These are phyloP conservation scores for Naematelia encephala DNA, from an alignment of 768 basidiomycete species.

Conservation along the genomic window DNA sequence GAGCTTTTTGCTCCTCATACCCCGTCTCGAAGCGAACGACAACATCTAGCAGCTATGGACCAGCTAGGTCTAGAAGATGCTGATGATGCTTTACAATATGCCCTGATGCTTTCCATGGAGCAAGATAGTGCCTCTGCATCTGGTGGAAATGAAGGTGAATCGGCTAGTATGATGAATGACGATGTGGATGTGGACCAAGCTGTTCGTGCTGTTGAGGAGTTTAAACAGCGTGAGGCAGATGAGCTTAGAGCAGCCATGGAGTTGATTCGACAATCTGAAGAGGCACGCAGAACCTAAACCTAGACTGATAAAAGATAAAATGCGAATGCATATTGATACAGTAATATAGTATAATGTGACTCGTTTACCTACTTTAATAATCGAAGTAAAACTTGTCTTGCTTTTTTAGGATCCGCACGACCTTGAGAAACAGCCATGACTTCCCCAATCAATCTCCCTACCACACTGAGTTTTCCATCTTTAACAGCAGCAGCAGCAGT, in stretches of 20 bases:
- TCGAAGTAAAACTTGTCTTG: slow-evolving; percentile 47
- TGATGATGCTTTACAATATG: slow-evolving; percentile 47
- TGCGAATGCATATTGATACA: too few relatives aligned
- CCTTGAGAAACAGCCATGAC: slow-evolving; percentile 82
- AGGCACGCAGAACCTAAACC: neutral
- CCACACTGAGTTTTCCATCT: slow-evolving; percentile 68
- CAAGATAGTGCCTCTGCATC: slow-evolving; percentile 6
- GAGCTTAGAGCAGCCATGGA: slow-evolving; percentile 34
- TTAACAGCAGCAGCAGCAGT: slow-evolving; percentile 64
- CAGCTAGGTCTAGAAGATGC: slow-evolving; percentile 41
- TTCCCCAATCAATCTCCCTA: slow-evolving; percentile 76
- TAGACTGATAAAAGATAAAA: too few relatives aligned
- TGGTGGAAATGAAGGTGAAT: neutral
- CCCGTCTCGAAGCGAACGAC: slow-evolving; percentile 15
- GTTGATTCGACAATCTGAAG: slow-evolving; percentile 33
- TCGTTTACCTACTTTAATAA: too few relatives aligned
- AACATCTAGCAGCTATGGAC: slow-evolving; percentile 32
- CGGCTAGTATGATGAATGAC: neutral
- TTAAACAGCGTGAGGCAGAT: slow-evolving; percentile 26
- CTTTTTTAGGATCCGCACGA: slow-evolving; percentile 67
- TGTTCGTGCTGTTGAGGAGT: slow-evolving; percentile 26
- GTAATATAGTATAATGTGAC: too few relatives aligned
- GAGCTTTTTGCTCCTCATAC: slow-evolving; percentile 16
- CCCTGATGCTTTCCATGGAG: slow-evolving; percentile 46
- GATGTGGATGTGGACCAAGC: slow-evolving; percentile 15